phyloP scores from a whole-genome alignment of 2,329 filamentous ascomycete genomes.

The Clonostachys sp. region DNA sequence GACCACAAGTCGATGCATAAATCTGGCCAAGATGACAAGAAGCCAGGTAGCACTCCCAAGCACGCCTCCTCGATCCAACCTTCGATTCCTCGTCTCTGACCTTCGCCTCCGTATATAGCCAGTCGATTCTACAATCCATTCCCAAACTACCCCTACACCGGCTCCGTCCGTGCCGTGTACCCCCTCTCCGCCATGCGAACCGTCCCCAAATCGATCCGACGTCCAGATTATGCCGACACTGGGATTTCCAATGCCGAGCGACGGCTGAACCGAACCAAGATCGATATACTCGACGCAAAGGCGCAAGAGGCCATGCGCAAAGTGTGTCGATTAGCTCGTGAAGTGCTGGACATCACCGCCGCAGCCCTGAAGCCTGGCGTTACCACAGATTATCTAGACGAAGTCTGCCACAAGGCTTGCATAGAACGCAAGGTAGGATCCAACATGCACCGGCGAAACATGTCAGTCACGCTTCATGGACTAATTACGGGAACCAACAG shows the following conservation, averaged over 20 bases:
- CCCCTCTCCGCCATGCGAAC: conserved; percentile 68
- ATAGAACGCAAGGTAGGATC: conserved; percentile 79
- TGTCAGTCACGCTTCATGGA: background rate
- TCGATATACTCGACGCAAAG: conserved; percentile 74
- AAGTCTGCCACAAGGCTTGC: conserved; percentile 91
- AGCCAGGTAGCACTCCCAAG: background rate
- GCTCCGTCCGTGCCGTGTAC: conserved; percentile 79
- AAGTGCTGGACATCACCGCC: conserved; percentile 89
- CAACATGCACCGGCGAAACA: background rate
- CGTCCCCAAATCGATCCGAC: conserved; percentile 74
- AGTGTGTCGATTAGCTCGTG: conserved; percentile 79
- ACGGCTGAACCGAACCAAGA: conserved; percentile 69
- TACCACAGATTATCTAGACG: conserved; percentile 92
- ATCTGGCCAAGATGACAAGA: conserved; percentile 26
- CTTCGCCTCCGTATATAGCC: no score
- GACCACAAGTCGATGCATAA: conserved; percentile 73
- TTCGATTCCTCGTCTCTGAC: no score
- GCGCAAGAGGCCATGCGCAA: conserved; percentile 88
- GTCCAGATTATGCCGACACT: conserved; percentile 83
- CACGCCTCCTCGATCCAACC: no score
- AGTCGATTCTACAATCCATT: conserved; percentile 71
- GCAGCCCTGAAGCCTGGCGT: conserved; percentile 80
- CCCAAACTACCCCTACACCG: conserved; percentile 79
- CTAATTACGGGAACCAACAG: conserved; percentile 37
- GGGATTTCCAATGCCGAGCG: conserved; percentile 65